phyloP scores from a whole-genome alignment of 1,284 basidiomycete species.

The Veloboletus limbatus region DNA sequence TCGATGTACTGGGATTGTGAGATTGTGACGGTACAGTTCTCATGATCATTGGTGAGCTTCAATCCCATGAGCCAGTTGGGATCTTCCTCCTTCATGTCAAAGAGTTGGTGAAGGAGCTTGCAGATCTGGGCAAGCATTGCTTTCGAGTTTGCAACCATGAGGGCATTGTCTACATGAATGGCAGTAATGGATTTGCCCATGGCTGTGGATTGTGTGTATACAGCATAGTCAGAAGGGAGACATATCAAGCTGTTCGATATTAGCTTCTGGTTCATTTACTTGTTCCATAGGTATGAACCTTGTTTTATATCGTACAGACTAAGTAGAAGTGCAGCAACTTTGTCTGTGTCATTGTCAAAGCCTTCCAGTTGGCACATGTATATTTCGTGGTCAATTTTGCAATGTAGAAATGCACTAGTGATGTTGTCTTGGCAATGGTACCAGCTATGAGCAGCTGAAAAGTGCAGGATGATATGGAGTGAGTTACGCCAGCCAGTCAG shows the following conservation, averaged over 20 bases:
- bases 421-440: constrained; percentile 35
- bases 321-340: neutral
- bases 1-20: constrained; percentile 1
- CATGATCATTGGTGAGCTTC: neutral
- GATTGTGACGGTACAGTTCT: neutral
- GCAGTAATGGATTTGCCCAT: constrained; percentile 1
- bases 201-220: neutral
- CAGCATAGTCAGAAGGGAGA: neutral
- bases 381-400: constrained; percentile 10
- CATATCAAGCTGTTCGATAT: neutral
- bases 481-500: constrained; percentile 34
- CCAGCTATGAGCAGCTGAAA: constrained; percentile 26
- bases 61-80: constrained; percentile 4
- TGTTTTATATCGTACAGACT: constrained; percentile 12
- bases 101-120: constrained; percentile 1
- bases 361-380: constrained; percentile 10
- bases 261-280: constrained; percentile 9
- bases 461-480: constrained; percentile 28
- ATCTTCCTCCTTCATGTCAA: constrained; percentile 8
- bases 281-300: constrained; percentile 12
- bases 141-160: constrained; percentile 3
- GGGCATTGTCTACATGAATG: constrained; percentile 10
- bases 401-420: constrained; percentile 34
- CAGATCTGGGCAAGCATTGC: no score
- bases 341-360: constrained; percentile 1